Evolutionary conservation across 805 yeast genomes (phyloP).

Genomic region (Lachancea sp.): DNA sequence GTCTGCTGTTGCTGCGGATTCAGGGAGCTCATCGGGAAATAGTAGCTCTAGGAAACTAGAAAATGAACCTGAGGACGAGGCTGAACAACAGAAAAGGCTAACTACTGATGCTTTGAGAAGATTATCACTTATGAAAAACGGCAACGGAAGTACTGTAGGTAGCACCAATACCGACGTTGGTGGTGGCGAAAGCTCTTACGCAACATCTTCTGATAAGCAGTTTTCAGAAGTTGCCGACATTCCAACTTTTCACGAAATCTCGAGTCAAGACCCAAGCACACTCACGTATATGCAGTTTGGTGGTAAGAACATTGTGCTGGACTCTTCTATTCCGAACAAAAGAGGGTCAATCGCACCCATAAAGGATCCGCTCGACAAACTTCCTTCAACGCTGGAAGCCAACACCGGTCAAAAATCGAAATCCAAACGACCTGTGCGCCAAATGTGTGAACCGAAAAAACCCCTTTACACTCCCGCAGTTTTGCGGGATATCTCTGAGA

Average conservation of each 20-base stretch:
- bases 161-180: constrained; percentile 2
- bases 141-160: not conserved
- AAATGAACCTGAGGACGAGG: constrained; percentile 22
- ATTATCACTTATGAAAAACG: constrained; percentile 27
- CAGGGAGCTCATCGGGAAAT: not conserved
- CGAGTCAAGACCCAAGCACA: constrained; percentile 9
- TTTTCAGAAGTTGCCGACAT: not conserved
- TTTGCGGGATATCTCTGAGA: constrained; percentile 45
- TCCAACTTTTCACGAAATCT: not conserved
- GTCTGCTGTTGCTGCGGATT: not conserved
- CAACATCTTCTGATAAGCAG: not conserved
- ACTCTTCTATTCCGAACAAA: constrained; percentile 19
- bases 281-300: constrained; percentile 26
- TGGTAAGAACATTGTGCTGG: constrained; percentile 27
- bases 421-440: constrained; percentile 40
- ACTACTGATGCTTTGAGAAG: constrained; percentile 38
- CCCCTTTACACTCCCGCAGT: constrained; percentile 93
- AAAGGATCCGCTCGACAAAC: constrained; percentile 13
- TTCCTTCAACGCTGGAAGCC: constrained; percentile 6
- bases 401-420: not conserved
- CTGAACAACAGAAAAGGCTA: constrained; percentile 29
- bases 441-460: constrained; percentile 72
- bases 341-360: constrained; percentile 15
- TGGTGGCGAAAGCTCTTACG: not conserved
- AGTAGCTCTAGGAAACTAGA: not conserved